A percentile compares a stretch with the other conserved stretches of the same genome.
These are phyloP conservation scores for Jamesozyma lodderae DNA, from an alignment of 805 yeast species.

Conservation along the genomic window DNA sequence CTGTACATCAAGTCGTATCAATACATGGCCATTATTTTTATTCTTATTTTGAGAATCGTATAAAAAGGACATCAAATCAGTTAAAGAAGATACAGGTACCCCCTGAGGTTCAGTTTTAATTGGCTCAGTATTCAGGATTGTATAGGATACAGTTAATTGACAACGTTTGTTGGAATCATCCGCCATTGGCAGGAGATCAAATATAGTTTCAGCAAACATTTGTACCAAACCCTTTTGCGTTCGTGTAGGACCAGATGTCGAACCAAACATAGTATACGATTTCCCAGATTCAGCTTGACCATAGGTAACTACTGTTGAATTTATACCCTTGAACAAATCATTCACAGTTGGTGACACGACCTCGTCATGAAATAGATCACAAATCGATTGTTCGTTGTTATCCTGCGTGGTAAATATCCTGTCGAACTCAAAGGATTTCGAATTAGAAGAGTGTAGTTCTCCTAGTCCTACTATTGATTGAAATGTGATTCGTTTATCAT, in stretches of 20 bases:
- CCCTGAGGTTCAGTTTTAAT: no score
- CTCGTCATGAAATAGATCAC: not conserved
- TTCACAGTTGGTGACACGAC: slow-evolving; percentile 1
- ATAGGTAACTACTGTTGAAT: slow-evolving; percentile 68
- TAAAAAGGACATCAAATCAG: no score
- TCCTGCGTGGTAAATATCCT: not conserved
- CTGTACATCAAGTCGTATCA: not conserved
- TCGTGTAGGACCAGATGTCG: no score
- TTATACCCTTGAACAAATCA: slow-evolving; percentile 43
- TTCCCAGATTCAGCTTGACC: slow-evolving; percentile 79
- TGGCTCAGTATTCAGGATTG: no score
- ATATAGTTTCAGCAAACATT: no score
- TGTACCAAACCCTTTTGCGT: no score
- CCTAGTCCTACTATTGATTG: not conserved
- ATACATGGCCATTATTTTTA: not conserved
- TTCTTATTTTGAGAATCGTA: no score
- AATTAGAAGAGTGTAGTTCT: not conserved
- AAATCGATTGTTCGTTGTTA: not conserved
- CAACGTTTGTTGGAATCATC: no score
- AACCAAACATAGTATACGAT: slow-evolving; percentile 62
- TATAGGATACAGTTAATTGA: no score
- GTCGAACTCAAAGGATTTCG: not conserved
- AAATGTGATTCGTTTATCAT: not conserved
- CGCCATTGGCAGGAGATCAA: no score
- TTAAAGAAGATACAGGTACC: no score